A percentile compares a stretch with the other conserved stretches of the same genome.
Conservation (phyloP, 140 eudicot genomes). For the Stevia rebaudiana region DNA sequence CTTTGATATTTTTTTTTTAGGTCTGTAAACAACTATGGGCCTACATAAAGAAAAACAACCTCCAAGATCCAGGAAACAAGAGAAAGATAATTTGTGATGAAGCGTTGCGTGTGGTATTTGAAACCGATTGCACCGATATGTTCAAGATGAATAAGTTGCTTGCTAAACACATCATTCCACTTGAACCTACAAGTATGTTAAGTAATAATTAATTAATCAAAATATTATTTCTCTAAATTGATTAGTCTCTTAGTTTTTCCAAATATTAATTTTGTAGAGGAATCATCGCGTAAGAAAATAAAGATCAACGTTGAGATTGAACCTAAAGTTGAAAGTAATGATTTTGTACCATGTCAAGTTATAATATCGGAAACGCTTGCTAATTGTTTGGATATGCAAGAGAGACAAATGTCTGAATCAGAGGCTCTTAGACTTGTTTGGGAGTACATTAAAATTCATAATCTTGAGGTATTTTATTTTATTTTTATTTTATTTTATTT, state of each 20-base stretch:
- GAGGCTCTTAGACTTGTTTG: conserved; percentile 47
- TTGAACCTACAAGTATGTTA: conserved; percentile 75
- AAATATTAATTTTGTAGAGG: conserved; percentile 26
- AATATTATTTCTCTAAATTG: background rate
- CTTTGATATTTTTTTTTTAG: no score
- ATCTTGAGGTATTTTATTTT: conserved; percentile 63
- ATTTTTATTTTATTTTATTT: no score
- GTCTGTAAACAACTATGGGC: conserved; percentile 94
- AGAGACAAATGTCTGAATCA: conserved; percentile 43
- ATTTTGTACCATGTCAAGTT: conserved; percentile 30
- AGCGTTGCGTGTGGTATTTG: conserved; percentile 77
- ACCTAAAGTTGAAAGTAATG: conserved; percentile 29
- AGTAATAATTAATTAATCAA: conserved; percentile 3
- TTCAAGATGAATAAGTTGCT: conserved; percentile 95
- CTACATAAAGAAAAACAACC: conserved; percentile 82
- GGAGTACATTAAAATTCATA: conserved; percentile 50
- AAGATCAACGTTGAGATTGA: conserved; percentile 31
- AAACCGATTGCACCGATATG: conserved; percentile 84
- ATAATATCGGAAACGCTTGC: conserved; percentile 49
- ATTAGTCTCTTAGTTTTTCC: background rate
- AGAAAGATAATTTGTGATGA: conserved; percentile 94
- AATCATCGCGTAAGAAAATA: conserved; percentile 32
- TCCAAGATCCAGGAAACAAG: conserved; percentile 91
- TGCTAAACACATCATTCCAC: conserved; percentile 79
- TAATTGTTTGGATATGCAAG: conserved; percentile 38